Conservation (phyloP, 345 rosid genomes). For the Brassica nigra region DNA sequence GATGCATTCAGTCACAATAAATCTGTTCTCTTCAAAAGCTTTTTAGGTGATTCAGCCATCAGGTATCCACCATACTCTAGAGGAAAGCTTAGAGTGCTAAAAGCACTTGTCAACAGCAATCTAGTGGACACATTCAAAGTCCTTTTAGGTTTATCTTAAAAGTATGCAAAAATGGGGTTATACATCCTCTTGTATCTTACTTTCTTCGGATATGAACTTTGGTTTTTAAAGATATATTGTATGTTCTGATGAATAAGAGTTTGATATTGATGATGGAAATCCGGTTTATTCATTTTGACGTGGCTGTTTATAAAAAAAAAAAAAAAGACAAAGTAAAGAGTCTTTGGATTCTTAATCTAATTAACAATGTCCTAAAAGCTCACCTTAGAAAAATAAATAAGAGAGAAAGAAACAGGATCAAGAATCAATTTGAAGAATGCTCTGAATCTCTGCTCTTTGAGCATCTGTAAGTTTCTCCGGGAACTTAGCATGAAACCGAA, state of each 20-base stretch:
- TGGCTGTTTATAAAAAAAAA: not conserved
- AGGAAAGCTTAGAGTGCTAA: slow-evolving; percentile 58
- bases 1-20: slow-evolving; percentile 96
- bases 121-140: slow-evolving; percentile 53
- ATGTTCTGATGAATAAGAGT: slow-evolving; percentile 3
- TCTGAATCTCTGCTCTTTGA: slow-evolving; percentile 47
- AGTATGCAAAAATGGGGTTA: slow-evolving; percentile 2
- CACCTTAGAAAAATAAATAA: not conserved
- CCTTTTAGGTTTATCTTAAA: slow-evolving; percentile 49
- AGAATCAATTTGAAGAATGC: slow-evolving; percentile 51
- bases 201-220: not conserved
- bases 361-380: not conserved
- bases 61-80: slow-evolving; percentile 87
- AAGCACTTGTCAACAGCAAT: slow-evolving; percentile 58
- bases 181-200: not conserved
- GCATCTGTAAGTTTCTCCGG: slow-evolving; percentile 57
- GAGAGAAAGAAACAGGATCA: slow-evolving; percentile 21
- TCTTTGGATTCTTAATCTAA: not conserved
- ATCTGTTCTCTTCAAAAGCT: slow-evolving; percentile 71
- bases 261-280: not conserved
- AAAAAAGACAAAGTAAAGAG: not conserved
- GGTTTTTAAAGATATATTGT: not conserved
- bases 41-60: slow-evolving; percentile 56
- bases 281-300: not conserved
- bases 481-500: slow-evolving; percentile 50